These are phyloP conservation scores for Pseudogymnoascus sp. DNA, from an alignment of 2,329 filamentous ascomycete species.

Conservation along the genomic window DNA sequence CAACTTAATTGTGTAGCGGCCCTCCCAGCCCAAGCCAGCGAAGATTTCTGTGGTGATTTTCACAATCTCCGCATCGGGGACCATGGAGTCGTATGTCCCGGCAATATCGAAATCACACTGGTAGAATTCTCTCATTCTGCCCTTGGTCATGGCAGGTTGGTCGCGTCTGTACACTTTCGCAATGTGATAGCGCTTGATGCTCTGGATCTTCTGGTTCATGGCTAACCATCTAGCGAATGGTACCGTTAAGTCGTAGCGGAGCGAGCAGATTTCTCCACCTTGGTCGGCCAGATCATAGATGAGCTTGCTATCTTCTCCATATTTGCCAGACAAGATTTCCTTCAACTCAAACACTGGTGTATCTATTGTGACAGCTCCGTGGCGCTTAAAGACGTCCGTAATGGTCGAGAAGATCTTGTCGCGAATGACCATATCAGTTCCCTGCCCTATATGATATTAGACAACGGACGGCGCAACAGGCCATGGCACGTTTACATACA, in stretches of 20 bases:
- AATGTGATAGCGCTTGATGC: slow-evolving; percentile 91
- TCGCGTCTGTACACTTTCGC: slow-evolving; percentile 83
- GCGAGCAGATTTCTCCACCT: slow-evolving; percentile 74
- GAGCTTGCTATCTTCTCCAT: slow-evolving; percentile 86
- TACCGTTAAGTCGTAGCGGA: slow-evolving; percentile 82
- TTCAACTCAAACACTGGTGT: slow-evolving; percentile 80
- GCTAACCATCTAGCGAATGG: slow-evolving; percentile 88
- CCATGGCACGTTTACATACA: slow-evolving; percentile 39
- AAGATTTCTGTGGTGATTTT: slow-evolving; percentile 81
- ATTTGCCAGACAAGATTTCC: slow-evolving; percentile 82
- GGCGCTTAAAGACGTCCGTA: slow-evolving; percentile 72
- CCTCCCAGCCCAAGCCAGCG: slow-evolving; percentile 66
- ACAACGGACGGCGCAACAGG: not conserved
- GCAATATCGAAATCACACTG: slow-evolving; percentile 97
- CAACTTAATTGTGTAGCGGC: slow-evolving; percentile 68
- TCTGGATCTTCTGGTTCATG: slow-evolving; percentile 72
- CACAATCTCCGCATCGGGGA: slow-evolving; percentile 84
- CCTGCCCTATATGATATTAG: slow-evolving; percentile 46
- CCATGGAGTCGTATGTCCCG: slow-evolving; percentile 79
- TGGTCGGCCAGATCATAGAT: slow-evolving; percentile 87
- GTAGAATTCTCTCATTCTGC: slow-evolving; percentile 92
- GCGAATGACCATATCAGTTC: slow-evolving; percentile 69
- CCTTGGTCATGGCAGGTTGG: slow-evolving; percentile 80
- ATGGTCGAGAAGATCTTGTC: slow-evolving; percentile 74
- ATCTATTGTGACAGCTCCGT: slow-evolving; percentile 72